Base-by-base conservation (phyloP, 352 stramenopile genomes). In the Pythium oligandrum region DNA sequence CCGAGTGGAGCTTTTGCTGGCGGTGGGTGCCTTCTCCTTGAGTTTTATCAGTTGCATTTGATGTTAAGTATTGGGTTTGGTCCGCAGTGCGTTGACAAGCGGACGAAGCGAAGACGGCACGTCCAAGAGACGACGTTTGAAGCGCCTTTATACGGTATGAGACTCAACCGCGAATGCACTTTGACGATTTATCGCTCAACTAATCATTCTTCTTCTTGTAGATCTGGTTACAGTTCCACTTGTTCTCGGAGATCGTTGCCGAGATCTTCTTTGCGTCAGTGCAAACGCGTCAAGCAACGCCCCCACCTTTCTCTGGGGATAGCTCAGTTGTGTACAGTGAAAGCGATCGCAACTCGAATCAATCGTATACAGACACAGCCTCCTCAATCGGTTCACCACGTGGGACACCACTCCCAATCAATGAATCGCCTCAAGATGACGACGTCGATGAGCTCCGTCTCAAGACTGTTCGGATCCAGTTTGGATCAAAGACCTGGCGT, bases 221-320 rank as follows among this genome's bases (percentile, higher is more conserved):
- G 80, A 88, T 88, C 40, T 91, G 76, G 78, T 47, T 89, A 3
- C 81, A 91, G 50, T 91, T 91, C 44, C 73, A 89, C 47, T 40
- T 86, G 26, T 91, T 89, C 38, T 68, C 72, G 0, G 81, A 91
- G 37, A 57, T 84, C 32, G 43, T 89, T 9, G 78, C 78, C 0
- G 81, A 88, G 35, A 75, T 91, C 37, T 83, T 80, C 53, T 84
- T 88, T 26, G 64, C 65, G 6, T 73, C 62, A 0, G 62, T 78
- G 2, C 77, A 86, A 33, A 63, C 69, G 10, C 71, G 66, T 17
- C 67, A 83, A 39, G 38, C 61, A 1, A 50, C 44, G 7, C 45
- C 47, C 31, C 36, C 33, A 30, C 43, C 53, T 3, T 58, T 48
- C 3, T 59, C 49, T 42, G 17, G 40, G 5, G 59, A 66, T 9